Evolutionary conservation across 306 rosid genomes (phyloP), one percentile per base, ranked within the genome.

Genomic region (Heteromeles arbutifolia): DNA sequence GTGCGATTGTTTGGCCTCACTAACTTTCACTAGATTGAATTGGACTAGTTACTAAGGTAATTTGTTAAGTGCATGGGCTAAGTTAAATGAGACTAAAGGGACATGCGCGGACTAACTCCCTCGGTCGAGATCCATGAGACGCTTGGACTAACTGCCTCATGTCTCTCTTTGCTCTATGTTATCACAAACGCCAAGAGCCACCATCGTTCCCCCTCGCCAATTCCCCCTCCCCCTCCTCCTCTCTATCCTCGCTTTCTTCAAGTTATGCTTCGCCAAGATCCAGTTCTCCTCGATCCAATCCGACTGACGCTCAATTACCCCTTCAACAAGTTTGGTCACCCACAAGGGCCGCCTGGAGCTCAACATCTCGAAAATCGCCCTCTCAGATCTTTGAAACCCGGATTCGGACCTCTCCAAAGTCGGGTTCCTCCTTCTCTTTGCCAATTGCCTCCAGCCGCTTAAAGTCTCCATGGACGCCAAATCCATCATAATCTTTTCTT

Each of bases 311-410:
- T 77, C 85, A 11, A 85, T 91, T 18, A 76, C 88, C 26, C 97
- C 32, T 88, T 91, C 22, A 96, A 91, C n/a, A 87, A 88, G 72
- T 93, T 93, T 65, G 1, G 91, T 91, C 92, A 91, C 96, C 15
- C 96, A 87, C 65, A 82, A 69, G 17, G 98, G 94, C 17, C 85
- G 87, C 18, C 89, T 94, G 11, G 91, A 90, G 84, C 94, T 94
- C 83, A 78, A 39, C 64, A 88, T 90, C 43, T 86, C 88, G 7
- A 52, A 68, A 74, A 78, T 94, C 86, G 24, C 80, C 14, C 74
- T 87, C 91, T 72, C 45, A 1, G 58, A 18, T 31, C 73, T 77
- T 32, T 32, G 82, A 4, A 86, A 85, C 11, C 78, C 75, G 41
- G 67, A 73, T 52, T 71, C 80, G 29, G 88, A 90, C 50, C 91